These are phyloP conservation scores for Aspergillus jensenii DNA, from an alignment of 2,329 filamentous ascomycete genomes.

Conservation along the genomic window DNA sequence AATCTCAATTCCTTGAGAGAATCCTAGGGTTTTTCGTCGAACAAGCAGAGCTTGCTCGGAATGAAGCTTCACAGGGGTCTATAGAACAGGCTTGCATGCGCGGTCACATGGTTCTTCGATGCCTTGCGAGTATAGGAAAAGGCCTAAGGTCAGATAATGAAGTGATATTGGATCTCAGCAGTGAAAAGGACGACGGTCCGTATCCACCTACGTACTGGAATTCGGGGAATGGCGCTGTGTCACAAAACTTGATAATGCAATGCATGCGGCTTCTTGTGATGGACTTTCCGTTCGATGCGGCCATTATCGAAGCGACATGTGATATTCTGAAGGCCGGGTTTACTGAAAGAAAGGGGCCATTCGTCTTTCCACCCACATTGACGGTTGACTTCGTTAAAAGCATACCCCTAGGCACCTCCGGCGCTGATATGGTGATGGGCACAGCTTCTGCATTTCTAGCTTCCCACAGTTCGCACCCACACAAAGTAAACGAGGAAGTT, in stretches of 20 bases:
- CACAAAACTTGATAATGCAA: slow-evolving; percentile 40
- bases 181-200: slow-evolving; percentile 22
- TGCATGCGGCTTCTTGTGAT: slow-evolving; percentile 41
- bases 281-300: slow-evolving; percentile 39
- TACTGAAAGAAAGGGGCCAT: slow-evolving; percentile 44
- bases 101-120: slow-evolving; percentile 38
- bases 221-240: slow-evolving; percentile 28
- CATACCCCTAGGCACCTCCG: slow-evolving; percentile 39
- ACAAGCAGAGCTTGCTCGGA: slow-evolving; percentile 33
- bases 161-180: slow-evolving; percentile 34
- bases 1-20: slow-evolving; percentile 38
- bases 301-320: slow-evolving; percentile 47
- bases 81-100: slow-evolving; percentile 35
- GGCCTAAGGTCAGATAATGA: slow-evolving; percentile 40
- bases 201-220: slow-evolving; percentile 41
- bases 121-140: slow-evolving; percentile 43
- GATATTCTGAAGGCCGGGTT: slow-evolving; percentile 48
- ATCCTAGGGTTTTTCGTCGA: slow-evolving; percentile 39
- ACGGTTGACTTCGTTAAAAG: slow-evolving; percentile 43
- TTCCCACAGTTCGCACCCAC: slow-evolving; percentile 38
- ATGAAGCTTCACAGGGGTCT: slow-evolving; percentile 31
- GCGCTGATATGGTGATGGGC: slow-evolving; percentile 45
- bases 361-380: slow-evolving; percentile 43
- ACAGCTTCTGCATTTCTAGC: slow-evolving; percentile 48
- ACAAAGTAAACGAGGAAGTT: slow-evolving; percentile 34